Percentiles rank a stretch among this genome's conserved stretches.
Evolutionary conservation across 2,329 filamentous ascomycete species (phyloP).

Genomic region (Lasiodiplodia hormozganensis): DNA sequence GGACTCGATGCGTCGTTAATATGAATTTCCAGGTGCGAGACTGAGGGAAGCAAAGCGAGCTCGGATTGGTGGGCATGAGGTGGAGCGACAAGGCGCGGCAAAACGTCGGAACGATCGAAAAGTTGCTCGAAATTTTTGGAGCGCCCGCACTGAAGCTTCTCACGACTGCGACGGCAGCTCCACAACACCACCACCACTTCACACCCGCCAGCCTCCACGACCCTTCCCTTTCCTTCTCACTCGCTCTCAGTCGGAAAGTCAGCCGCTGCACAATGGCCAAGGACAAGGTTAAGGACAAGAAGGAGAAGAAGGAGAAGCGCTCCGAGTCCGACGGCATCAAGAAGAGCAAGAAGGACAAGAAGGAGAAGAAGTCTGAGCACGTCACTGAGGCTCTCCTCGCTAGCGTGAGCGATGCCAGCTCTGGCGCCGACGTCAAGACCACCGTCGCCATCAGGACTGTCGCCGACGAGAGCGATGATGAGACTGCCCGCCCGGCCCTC

Average conservation of each 20-base stretch:
- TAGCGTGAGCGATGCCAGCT: constrained; percentile 61
- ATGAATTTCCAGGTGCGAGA: too few species aligned
- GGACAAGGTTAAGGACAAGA: constrained; percentile 53
- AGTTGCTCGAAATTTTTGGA: constrained; percentile 29
- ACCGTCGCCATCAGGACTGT: constrained; percentile 64
- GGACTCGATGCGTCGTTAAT: too few species aligned
- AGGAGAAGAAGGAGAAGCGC: constrained; percentile 75
- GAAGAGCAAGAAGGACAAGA: constrained; percentile 56
- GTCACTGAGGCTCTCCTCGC: constrained; percentile 62
- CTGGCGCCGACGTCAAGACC: constrained; percentile 19
- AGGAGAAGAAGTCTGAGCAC: constrained; percentile 44
- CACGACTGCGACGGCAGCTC: constrained; percentile 21
- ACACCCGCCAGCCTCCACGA: background rate
- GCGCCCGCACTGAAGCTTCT: constrained; percentile 23
- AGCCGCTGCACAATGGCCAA: constrained; percentile 43
- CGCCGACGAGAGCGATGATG: constrained; percentile 62
- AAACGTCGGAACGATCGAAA: constrained; percentile 5
- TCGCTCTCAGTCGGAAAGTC: too few species aligned
- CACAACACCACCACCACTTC: constrained; percentile 7
- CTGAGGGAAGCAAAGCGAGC: background rate
- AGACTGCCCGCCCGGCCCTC: constrained; percentile 60
- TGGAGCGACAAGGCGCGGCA: background rate
- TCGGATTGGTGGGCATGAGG: background rate
- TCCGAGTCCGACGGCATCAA: constrained; percentile 48
- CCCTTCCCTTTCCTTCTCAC: background rate